These are phyloP conservation scores for Aspergillus pseudoglaucus DNA, from an alignment of 2,329 filamentous ascomycete species.

Conservation along the genomic window DNA sequence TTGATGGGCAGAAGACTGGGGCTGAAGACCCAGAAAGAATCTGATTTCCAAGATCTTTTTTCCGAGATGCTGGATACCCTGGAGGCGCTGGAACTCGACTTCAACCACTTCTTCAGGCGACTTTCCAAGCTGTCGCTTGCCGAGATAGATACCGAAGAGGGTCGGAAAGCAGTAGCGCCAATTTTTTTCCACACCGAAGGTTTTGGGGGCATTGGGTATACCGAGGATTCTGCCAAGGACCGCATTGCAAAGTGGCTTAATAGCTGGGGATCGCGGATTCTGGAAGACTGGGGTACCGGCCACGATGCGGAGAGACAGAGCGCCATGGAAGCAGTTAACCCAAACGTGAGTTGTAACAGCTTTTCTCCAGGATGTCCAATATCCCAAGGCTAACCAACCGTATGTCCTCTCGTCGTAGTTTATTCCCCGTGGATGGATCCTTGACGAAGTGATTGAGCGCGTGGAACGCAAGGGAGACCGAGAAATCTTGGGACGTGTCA, in stretches of 20 bases:
- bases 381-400: background rate
- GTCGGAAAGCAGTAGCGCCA: conserved; percentile 57
- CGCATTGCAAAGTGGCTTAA: conserved; percentile 72
- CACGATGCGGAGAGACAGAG: conserved; percentile 57
- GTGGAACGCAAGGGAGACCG: conserved; percentile 80
- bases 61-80: conserved; percentile 76
- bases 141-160: conserved; percentile 59
- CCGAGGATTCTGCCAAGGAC: conserved; percentile 58
- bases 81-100: conserved; percentile 78
- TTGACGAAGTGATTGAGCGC: conserved; percentile 85
- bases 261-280: conserved; percentile 64
- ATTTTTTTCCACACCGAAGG: conserved; percentile 77
- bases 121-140: conserved; percentile 58
- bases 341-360: conserved; percentile 50
- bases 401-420: conserved; percentile 48
- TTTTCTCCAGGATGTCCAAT: background rate
- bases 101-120: conserved; percentile 86
- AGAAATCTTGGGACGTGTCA: conserved; percentile 67
- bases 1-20: conserved; percentile 78
- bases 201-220: conserved; percentile 50
- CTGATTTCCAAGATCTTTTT: conserved; percentile 74
- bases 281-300: conserved; percentile 67
- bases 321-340: conserved; percentile 82
- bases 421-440: conserved; percentile 79
- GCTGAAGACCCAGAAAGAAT: conserved; percentile 59